Conservation (phyloP, 192 early-diverging fungal genomes). For the Coemansia javaensis region DNA sequence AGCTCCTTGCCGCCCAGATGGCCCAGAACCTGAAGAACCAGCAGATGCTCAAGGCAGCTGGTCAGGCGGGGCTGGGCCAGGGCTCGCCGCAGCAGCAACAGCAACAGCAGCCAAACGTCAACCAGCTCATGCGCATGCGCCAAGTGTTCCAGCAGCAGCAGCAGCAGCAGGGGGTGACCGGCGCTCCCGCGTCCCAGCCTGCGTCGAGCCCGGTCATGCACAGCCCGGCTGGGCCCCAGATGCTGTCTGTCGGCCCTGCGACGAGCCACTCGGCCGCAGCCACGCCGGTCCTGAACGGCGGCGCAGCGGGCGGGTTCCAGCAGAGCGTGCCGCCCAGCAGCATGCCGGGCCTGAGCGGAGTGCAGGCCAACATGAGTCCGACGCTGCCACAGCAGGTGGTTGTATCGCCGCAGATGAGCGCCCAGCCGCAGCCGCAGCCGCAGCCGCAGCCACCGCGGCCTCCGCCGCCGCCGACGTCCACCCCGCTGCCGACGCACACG, state of each 20-base stretch:
- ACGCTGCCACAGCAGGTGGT: background rate
- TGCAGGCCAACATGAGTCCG: conserved; percentile 1
- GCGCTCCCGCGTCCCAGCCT: conserved; percentile 4
- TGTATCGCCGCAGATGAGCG: conserved; percentile 12
- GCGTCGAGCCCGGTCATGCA: conserved; percentile 20
- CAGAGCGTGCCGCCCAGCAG: too few species aligned
- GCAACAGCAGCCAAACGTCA: conserved; percentile 15
- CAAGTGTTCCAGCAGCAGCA: conserved; percentile 31
- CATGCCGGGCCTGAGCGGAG: conserved; percentile 1
- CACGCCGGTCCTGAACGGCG: conserved; percentile 6
- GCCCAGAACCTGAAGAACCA: conserved; percentile 38
- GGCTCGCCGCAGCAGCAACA: conserved; percentile 6
- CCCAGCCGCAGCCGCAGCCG: conserved; percentile 7
- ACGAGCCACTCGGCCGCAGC: conserved; percentile 11
- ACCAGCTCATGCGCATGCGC: conserved; percentile 33
- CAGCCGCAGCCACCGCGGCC: background rate
- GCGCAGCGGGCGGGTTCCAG: conserved; percentile 2
- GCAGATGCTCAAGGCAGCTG: conserved; percentile 20
- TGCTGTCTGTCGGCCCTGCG: background rate
- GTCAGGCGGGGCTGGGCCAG: too few species aligned
- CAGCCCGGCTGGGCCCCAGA: conserved; percentile 1
- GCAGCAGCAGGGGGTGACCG: conserved; percentile 27
- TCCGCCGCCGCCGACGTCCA: conserved; percentile 5
- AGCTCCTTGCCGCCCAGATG: conserved; percentile 26
- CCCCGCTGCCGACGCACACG: conserved; percentile 6